Base-by-base conservation (phyloP, 1,284 basidiomycete species). In the Amylostereum chailletii region DNA sequence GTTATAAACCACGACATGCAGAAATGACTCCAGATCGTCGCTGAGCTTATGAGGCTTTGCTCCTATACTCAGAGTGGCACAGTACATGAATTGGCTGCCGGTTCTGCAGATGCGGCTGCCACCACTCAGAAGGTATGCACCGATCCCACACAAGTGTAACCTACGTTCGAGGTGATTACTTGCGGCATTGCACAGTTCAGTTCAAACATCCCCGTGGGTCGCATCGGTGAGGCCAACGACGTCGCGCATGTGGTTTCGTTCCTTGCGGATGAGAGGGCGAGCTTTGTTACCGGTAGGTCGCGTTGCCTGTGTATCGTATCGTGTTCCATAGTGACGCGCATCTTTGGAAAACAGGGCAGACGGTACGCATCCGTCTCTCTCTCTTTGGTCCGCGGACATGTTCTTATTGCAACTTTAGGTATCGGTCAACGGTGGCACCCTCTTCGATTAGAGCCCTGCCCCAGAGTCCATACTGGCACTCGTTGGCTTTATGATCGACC, bases 171-270 rank as follows among this genome's bases (percentile, higher is more conserved):
- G 3, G 19, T 19, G 8, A 2, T 7, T 4, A 39, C 27, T 29
- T 11, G 11, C 34, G 34, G 10, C 37, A 27, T 34, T 19, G 19
- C 32, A 43, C 40, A 53, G 51, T 4, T 48, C 8, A 3, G 26
- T 29, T 4, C n/a, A 4, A 5, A 4, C 8, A 31, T 33, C 4
- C 37, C 48, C 10, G 10, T 55, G 29, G 9, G 26, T 3, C 48
- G 51, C 11, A 32, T 47, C 7, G 58, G 56, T 9, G 11, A 34
- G 8, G 30, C 53, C n/a, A 52, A 58, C 2, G 57, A 59, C 3
- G 37, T 61, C 1, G 54, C 59, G 27, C 39, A 47, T 11, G n/a
- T 59, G 8, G 59, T 60, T 1, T 57, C 57, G 7, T 60, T 53
- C 43, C 45, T 60, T 2, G 53, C 50, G 3, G 52, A 49, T 5